These are phyloP conservation scores for Solanum pinnatisectum DNA, from an alignment of 257 asterid species.

Conservation along the genomic window DNA sequence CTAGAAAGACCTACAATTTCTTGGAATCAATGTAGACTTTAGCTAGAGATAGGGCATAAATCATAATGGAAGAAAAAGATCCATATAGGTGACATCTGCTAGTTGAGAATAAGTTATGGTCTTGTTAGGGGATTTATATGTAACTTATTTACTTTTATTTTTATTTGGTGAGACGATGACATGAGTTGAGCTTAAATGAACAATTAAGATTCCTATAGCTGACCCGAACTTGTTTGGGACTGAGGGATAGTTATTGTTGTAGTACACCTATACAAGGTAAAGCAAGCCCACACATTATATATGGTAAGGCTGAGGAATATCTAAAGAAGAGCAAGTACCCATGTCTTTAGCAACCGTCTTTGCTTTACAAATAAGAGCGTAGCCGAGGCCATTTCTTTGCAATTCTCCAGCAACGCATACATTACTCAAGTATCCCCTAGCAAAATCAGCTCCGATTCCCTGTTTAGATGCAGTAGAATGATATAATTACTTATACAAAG, in stretches of 20 bases:
- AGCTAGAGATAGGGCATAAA: neutral
- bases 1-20: neutral
- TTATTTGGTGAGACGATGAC: neutral
- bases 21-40: neutral
- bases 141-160: neutral
- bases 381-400: conserved; percentile 77
- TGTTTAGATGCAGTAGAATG: conserved; percentile 20
- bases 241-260: neutral
- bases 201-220: neutral
- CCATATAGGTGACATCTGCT: neutral
- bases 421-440: conserved; percentile 82
- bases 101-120: neutral
- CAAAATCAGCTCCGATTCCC: conserved; percentile 88
- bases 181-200: neutral
- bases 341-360: conserved; percentile 64
- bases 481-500: neutral
- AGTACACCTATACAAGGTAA: neutral
- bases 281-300: neutral
- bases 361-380: conserved; percentile 55
- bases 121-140: neutral
- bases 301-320: neutral
- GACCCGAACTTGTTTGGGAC: neutral
- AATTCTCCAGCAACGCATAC: conserved; percentile 86
- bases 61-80: neutral
- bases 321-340: conserved; percentile 32